Evolutionary conservation across 768 basidiomycete genomes (phyloP), one percentile per base, ranked within the genome.

Genomic region (Rhodotorula toruloides): DNA sequence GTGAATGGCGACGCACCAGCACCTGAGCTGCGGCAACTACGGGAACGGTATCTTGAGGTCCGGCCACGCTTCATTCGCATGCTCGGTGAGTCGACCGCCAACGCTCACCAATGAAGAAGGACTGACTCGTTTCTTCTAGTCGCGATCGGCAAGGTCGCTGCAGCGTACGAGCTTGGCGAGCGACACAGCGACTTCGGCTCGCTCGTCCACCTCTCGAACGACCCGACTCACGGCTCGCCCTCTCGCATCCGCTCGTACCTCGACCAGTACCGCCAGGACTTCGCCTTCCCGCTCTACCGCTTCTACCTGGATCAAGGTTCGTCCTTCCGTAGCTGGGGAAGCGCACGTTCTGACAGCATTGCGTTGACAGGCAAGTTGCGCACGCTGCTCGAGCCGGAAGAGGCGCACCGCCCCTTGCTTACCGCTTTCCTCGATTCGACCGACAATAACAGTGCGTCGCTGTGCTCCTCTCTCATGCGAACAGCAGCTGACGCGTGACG

Each of bases 271-370:
- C 84, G 86, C 55, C 86, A 90, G 40, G 85, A 84, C 19, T 98
- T 97, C 70, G 87, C 91, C 0, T 85, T 82, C n/a, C 87, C 90
- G 74, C 81, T 96, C n/a, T 93, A 89, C 74, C 84, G 85, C 74
- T 96, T 89, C 89, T 94, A 90, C 76, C 88, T 94, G 55, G 88
- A 91, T 71, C 86, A 92, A 70, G 89, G 90, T 88, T 62, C 49
- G 83, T 65, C 43, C 27, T 4, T 13, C 10, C 3, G 4, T 27
- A n/a, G n/a, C n/a, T n/a, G n/a, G 34, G 21, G 8, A 8, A 6
- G 16, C 5, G 6, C 25, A 13, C 9, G 9, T 9, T 13, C 22
- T 27, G 25, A 2, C 14, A 10, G 14, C 12, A 14, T 19, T 21
- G 16, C 25, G 2, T 27, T 8, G 5, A 39, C 54, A 90, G 89